These are phyloP conservation scores for Colletotrichum sp. DNA, from an alignment of 2,329 filamentous ascomycete species.

Conservation along the genomic window DNA sequence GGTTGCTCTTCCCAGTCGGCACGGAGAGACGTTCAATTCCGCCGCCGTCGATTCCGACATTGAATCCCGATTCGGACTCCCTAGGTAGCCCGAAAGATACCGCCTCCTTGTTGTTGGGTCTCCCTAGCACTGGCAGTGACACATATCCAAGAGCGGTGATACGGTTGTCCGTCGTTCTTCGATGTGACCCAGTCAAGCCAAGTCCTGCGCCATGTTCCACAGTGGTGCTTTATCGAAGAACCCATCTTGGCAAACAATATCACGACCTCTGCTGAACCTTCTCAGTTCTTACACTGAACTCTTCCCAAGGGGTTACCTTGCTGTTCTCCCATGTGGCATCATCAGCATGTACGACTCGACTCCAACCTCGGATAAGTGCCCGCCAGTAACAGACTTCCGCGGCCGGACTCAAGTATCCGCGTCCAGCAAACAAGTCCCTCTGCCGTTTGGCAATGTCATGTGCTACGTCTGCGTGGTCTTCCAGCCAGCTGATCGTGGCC, in stretches of 20 bases:
- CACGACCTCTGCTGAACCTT: background rate
- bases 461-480: conserved; percentile 44
- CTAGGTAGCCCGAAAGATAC: background rate
- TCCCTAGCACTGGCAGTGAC: background rate
- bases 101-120: background rate
- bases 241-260: background rate
- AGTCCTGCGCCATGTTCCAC: background rate
- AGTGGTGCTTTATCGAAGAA: background rate
- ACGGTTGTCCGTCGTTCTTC: background rate
- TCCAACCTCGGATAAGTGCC: conserved; percentile 52
- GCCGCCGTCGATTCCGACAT: background rate
- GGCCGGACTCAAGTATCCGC: conserved; percentile 52
- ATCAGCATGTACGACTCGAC: conserved; percentile 39
- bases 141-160: background rate
- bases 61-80: background rate
- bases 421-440: conserved; percentile 44
- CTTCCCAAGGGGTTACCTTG: conserved; percentile 21
- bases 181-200: background rate
- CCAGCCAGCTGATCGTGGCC: conserved; percentile 48
- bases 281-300: background rate
- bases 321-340: conserved; percentile 21
- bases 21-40: background rate
- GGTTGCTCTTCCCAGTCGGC: background rate
- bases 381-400: conserved; percentile 60
- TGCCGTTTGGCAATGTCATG: conserved; percentile 52